Percentiles rank a stretch among this genome's conserved stretches.
phyloP scores from a whole-genome alignment of 345 rosid genomes.

The Eucalyptus regnans region DNA sequence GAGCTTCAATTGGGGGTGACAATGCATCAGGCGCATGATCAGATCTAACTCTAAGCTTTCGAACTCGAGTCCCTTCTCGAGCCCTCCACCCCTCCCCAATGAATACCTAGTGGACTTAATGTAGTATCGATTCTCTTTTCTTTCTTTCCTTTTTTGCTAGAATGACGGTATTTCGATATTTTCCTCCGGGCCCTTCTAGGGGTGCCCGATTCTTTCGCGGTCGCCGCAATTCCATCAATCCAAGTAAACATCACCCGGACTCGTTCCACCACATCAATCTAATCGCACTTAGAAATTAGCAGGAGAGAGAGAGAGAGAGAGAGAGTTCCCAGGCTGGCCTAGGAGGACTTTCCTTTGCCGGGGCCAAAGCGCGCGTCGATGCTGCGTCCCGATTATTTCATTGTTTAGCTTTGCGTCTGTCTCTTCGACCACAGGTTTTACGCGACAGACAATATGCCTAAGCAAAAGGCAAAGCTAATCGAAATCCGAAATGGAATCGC shows the following conservation, averaged over 20 bases:
- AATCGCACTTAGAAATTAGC: not conserved
- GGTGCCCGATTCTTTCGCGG: not conserved
- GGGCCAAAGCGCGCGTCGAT: not conserved
- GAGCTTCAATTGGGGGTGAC: not conserved
- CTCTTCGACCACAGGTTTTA: not conserved
- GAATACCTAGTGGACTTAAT: not conserved
- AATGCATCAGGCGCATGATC: not conserved
- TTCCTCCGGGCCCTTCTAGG: fast-evolving
- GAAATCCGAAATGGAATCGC: not conserved
- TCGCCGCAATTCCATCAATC: not conserved
- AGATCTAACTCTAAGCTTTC: not conserved
- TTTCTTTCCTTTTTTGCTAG: fast-evolving
- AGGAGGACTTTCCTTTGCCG: not conserved
- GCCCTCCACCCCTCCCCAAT: not conserved
- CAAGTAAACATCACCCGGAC: not conserved
- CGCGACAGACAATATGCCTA: not conserved
- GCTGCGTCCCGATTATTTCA: not conserved
- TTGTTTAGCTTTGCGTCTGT: not conserved
- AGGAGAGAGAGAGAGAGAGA: too few relatives aligned
- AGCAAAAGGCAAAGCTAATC: not conserved
- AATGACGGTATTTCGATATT: not conserved
- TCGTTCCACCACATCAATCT: not conserved
- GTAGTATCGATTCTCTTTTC: not conserved
- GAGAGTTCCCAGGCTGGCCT: not conserved
- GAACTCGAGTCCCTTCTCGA: not conserved